phyloP scores from a whole-genome alignment of 2,329 filamentous ascomycete genomes.

The Amauroascus niger region DNA sequence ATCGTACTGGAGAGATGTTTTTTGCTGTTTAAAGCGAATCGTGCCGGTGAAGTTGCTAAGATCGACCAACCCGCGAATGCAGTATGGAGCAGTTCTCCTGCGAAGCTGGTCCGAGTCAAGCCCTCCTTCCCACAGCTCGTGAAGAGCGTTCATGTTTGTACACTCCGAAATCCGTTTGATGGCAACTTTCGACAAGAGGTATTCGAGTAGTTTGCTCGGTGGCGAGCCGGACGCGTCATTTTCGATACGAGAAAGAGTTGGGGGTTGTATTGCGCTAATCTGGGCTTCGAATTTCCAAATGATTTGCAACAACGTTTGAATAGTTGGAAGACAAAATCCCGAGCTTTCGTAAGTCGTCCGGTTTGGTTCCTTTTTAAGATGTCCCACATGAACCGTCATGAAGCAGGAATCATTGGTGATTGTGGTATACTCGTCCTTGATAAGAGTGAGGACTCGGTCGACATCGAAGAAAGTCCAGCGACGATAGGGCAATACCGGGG shows the following conservation, averaged over 20 bases:
- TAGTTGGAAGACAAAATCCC: constrained; percentile 4
- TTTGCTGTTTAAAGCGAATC: constrained; percentile 26
- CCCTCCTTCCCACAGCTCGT: constrained; percentile 13
- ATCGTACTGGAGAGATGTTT: constrained; percentile 18
- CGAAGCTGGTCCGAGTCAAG: background rate
- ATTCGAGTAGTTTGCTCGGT: constrained; percentile 7
- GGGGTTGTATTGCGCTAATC: constrained; percentile 23
- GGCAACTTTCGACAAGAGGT: background rate
- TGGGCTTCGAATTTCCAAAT: constrained; percentile 20
- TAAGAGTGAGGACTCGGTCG: constrained; percentile 12
- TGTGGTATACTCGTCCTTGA: constrained; percentile 16
- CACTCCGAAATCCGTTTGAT: constrained; percentile 11
- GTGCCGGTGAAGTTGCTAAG: constrained; percentile 15
- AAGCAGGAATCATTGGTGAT: constrained; percentile 20
- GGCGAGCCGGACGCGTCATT: constrained; percentile 1
- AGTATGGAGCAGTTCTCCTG: background rate
- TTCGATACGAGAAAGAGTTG: constrained; percentile 11
- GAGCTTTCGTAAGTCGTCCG: constrained; percentile 13
- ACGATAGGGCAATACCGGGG: constrained; percentile 13
- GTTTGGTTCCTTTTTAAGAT: background rate
- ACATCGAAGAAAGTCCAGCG: constrained; percentile 12
- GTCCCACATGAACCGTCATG: constrained; percentile 25
- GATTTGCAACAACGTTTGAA: constrained; percentile 24
- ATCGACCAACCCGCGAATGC: constrained; percentile 7
- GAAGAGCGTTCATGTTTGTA: constrained; percentile 5